Percentiles rank a stretch among this genome's conserved stretches.
Evolutionary conservation across 179 eudicot genomes (phyloP).

Genomic region (Patellifolia procumbens): DNA sequence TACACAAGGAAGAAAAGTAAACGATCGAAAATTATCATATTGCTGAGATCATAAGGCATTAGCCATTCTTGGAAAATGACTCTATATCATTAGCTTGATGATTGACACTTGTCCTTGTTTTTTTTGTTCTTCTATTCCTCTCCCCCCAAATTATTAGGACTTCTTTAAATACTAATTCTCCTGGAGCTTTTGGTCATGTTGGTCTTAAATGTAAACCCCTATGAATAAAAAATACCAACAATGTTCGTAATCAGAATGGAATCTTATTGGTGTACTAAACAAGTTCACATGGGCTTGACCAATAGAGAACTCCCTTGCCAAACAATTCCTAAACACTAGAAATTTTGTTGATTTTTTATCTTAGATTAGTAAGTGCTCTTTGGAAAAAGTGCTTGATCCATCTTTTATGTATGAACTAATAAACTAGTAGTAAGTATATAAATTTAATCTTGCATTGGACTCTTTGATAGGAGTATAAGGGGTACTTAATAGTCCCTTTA

Average conservation of each 20-base stretch:
- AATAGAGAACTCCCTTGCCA: background rate
- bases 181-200: background rate
- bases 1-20: background rate
- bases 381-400: constrained; percentile 3
- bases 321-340: constrained; percentile 16
- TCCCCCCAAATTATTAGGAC: constrained; percentile 2
- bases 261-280: constrained; percentile 20
- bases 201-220: no score
- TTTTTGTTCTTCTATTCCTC: background rate
- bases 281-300: constrained; percentile 16
- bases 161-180: background rate
- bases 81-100: constrained; percentile 3
- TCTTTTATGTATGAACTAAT: constrained; percentile 6
- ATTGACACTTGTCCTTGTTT: constrained; percentile 24
- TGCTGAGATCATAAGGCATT: background rate
- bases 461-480: no score
- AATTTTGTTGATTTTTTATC: background rate
- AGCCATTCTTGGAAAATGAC: background rate
- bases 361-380: constrained; percentile 3
- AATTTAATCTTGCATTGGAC: no score
- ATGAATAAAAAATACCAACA: background rate
- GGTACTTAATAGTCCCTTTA: background rate
- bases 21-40: background rate
- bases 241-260: constrained; percentile 6
- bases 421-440: no score